Evolutionary conservation across 148 eudicot genomes (phyloP), one percentile per base, ranked within the genome.

Genomic region (Fagopyrum esculentum): DNA sequence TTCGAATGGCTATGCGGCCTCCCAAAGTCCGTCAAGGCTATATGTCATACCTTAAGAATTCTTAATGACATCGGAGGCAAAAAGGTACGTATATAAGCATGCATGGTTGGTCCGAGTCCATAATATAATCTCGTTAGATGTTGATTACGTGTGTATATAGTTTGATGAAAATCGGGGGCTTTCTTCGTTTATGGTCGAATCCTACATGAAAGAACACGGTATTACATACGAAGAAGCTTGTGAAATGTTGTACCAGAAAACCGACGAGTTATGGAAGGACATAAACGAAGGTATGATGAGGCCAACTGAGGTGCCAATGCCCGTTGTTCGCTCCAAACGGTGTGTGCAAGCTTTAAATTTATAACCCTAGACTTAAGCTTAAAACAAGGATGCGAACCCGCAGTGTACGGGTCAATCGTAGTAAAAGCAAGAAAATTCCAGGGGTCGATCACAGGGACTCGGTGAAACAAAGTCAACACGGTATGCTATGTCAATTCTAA

Each of bases 51-150:
- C 11, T 45, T 40, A 19, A 77, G 80, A 70, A 77, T 81, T 19
- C 47, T 77, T 61, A 47, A 77, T 74, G 83, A 81, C 70, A 77
- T 81, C 45, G 78, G 64, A 45, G 73, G 76, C 15, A 5, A 74
- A 47, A 48, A 74, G 52, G 78, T 77, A 69, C 2, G 12, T 50
- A 55, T 6, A 17, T 68, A 4, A 55, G 1, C 16, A n/a, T n/a
- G n/a, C n/a, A n/a, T n/a, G n/a, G n/a, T n/a, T n/a, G n/a, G n/a
- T n/a, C n/a, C n/a, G n/a, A n/a, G n/a, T n/a, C n/a, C n/a, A n/a
- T n/a, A n/a, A n/a, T n/a, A n/a, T n/a, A n/a, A n/a, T 4, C 22
- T 3, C 0, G 3, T 16, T 1, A 0, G 11, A 2, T 45, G 2
- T 3, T 46, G 7, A 9, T 6, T 44, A 6, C 1, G 13, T 16